Percentiles rank a stretch among this genome's conserved stretches.
Conservation (phyloP, 441 rosid genomes). For the Jatropha podagrica region DNA sequence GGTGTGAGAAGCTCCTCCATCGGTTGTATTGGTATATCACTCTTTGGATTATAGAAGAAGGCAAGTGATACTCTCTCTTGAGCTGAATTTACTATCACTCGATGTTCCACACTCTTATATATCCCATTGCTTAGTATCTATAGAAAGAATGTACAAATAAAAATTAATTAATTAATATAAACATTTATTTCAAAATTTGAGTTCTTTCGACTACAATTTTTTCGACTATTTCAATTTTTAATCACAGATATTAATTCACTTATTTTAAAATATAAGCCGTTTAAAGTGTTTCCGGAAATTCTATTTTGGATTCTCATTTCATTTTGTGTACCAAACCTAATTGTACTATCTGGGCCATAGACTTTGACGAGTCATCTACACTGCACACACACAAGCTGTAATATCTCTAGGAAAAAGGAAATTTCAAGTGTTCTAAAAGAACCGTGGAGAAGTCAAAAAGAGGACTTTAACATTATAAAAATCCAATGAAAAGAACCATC, state of each 20-base stretch:
- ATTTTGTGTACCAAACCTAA: too few species aligned
- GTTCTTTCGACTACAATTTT: too few species aligned
- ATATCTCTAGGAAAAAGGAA: too few species aligned
- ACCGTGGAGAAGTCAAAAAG: slow-evolving; percentile 1
- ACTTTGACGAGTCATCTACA: too few species aligned
- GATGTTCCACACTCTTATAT: slow-evolving; percentile 87
- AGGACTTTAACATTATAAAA: neutral
- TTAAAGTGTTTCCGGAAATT: too few species aligned
- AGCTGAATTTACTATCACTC: slow-evolving; percentile 71
- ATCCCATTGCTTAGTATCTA: slow-evolving; percentile 79
- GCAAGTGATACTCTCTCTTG: slow-evolving; percentile 75
- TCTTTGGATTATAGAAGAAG: slow-evolving; percentile 87
- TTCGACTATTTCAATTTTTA: too few species aligned
- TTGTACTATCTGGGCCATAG: too few species aligned
- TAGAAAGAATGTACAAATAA: neutral
- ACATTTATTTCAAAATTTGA: neutral
- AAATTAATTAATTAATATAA: neutral
- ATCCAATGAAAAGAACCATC: neutral
- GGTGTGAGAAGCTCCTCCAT: slow-evolving; percentile 56
- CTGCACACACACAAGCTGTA: too few species aligned
- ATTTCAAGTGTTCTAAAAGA: neutral
- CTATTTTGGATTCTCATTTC: too few species aligned
- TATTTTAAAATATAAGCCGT: too few species aligned
- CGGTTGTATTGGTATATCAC: slow-evolving; percentile 71
- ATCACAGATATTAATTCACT: too few species aligned